phyloP scores from a whole-genome alignment of 495 filamentous ascomycete species.

The Parmelia sp. region DNA sequence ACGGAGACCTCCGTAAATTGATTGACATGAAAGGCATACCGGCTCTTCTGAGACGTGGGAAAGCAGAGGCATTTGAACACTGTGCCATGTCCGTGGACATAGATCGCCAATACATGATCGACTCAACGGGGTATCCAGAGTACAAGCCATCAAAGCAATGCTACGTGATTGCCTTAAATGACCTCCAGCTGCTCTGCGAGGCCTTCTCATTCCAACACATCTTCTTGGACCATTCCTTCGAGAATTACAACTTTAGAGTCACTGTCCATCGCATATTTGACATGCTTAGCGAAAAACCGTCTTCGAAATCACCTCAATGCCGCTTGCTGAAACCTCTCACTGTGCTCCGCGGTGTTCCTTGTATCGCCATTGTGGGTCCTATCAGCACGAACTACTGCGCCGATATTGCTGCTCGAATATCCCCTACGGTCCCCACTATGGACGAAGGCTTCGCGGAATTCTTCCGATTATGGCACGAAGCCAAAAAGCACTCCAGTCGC shows the following conservation, averaged over 20 bases:
- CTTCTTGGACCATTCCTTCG: background rate
- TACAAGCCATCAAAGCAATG: too few species aligned
- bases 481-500: too few species aligned
- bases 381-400: background rate
- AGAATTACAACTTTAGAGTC: background rate
- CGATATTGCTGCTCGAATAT: background rate
- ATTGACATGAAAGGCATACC: background rate
- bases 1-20: background rate
- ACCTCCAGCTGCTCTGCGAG: background rate
- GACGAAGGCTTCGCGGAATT: background rate
- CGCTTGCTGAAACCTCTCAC: conserved; percentile 2
- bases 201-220: background rate
- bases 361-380: background rate
- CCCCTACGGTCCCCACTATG: background rate
- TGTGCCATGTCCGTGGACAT: background rate
- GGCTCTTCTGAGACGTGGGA: background rate
- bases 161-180: background rate
- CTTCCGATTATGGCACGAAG: background rate
- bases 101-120: background rate
- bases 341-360: background rate
- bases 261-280: background rate
- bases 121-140: background rate
- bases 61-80: background rate
- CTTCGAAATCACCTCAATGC: background rate
- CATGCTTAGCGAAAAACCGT: background rate